Evolutionary conservation across 495 filamentous ascomycete species (phyloP), one percentile per base, ranked within the genome.

Genomic region (Copromyces sp.): DNA sequence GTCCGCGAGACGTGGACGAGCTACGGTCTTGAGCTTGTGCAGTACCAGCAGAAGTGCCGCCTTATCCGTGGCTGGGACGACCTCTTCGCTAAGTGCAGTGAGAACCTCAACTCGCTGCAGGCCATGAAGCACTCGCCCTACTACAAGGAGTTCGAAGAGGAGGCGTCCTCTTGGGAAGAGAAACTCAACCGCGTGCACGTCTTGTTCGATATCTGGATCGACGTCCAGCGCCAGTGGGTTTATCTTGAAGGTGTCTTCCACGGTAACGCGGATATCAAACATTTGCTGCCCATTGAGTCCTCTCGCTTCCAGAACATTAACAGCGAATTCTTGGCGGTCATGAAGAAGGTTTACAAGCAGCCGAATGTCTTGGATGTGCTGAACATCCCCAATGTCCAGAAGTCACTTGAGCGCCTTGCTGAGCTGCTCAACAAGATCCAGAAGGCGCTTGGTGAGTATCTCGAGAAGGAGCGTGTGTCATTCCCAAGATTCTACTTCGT

Each of bases 401-500:
- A 97, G 78, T 97, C 93, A 12, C 80, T 99, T 35, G 95, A 99
- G 83, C 91, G 95, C 74, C 86, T 99, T 68, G 94, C 94, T 5
- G 95, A 98, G 78, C 82, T 98, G 45, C 89, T 99, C 71, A 96
- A 97, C 88, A 99, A 98, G 84, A 99, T 99, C 70, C 96, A 99
- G 77, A 99, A 99, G 82, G 95, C 95, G 4, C 89, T 99, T 16
- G 95, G 95, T 78, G 95, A 99, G 84, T 99, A 99, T 76, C 90
- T 99, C 68, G 95, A 99, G 82, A 93, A 95, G 72, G 95, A 99
- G 84, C 88, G 95, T 78, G 90, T 97, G 4, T 95, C 95, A 3
- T 99, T 99, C 84, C 95, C 95, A 68, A 89, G 95, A 39, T 99
- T 99, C 84, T 99, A 99, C 81, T 99, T 99, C 78, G 95, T 99